These are phyloP conservation scores for Neodidymelliopsis sp. DNA, from an alignment of 2,329 filamentous ascomycete species.

Conservation along the genomic window DNA sequence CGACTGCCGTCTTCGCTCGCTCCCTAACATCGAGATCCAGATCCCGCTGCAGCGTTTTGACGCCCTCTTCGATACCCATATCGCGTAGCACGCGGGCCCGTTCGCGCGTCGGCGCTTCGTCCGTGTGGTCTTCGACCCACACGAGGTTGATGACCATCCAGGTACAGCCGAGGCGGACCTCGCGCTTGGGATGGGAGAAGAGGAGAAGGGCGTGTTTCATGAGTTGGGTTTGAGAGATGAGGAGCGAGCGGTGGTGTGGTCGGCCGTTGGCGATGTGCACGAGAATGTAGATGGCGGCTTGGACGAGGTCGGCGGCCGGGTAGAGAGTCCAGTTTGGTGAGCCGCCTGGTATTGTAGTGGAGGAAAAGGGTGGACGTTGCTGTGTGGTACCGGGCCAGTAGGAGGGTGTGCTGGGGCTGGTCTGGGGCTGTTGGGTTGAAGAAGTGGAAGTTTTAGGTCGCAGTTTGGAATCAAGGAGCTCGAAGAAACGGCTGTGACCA, in stretches of 20 bases:
- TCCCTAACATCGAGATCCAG: constrained; percentile 81
- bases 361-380: constrained; percentile 46
- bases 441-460: constrained; percentile 54
- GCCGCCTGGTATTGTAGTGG: constrained; percentile 44
- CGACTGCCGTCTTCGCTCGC: constrained; percentile 79
- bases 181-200: constrained; percentile 74
- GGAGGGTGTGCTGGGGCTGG: constrained; percentile 25
- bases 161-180: constrained; percentile 79
- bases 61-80: constrained; percentile 73
- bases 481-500: constrained; percentile 79
- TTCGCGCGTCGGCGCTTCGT: constrained; percentile 69
- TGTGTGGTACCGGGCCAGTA: constrained; percentile 67
- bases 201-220: constrained; percentile 76
- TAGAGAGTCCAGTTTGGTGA: constrained; percentile 51
- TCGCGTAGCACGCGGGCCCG: constrained; percentile 73
- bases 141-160: constrained; percentile 88
- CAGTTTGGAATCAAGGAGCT: constrained; percentile 81
- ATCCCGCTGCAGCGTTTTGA: constrained; percentile 71
- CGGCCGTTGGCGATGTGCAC: constrained; percentile 87
- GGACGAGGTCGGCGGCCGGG: constrained; percentile 69
- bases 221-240: constrained; percentile 75
- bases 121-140: constrained; percentile 77
- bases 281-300: constrained; percentile 80
- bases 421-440: constrained; percentile 13
- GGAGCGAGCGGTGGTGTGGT: constrained; percentile 74